These are phyloP conservation scores for Styphnolobium japonicum DNA, from an alignment of 306 rosid genomes.

Conservation along the genomic window DNA sequence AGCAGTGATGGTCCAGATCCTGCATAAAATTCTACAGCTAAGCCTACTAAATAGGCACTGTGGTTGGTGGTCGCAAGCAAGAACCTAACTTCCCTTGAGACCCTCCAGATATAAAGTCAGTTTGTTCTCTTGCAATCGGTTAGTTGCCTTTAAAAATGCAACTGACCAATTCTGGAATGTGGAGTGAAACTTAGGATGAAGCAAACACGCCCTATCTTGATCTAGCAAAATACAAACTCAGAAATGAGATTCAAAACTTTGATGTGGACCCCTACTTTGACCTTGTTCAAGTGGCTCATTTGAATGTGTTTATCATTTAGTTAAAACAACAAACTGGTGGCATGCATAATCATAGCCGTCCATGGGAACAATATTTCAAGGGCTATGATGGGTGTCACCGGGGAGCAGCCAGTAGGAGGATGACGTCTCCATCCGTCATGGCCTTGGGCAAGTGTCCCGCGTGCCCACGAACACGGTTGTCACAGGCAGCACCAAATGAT, in stretches of 20 bases:
- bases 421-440: constrained; percentile 26
- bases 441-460: constrained; percentile 27
- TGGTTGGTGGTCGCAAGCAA: constrained; percentile 40
- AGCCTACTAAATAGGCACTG: constrained; percentile 42
- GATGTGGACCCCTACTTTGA: too few relatives aligned
- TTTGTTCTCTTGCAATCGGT: not conserved
- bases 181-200: not conserved
- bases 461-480: constrained; percentile 14
- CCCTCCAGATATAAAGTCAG: not conserved
- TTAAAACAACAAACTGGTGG: constrained; percentile 21
- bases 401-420: not conserved
- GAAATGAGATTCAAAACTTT: too few relatives aligned
- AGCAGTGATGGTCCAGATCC: not conserved
- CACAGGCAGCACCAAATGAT: not conserved
- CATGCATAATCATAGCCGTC: constrained; percentile 24
- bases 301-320: not conserved
- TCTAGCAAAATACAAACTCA: not conserved
- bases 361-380: not conserved
- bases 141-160: not conserved
- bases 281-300: constrained; percentile 6
- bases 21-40: constrained; percentile 6
- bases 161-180: not conserved
- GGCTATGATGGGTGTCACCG: not conserved
- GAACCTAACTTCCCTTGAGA: constrained; percentile 21
- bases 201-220: not conserved